Percentiles rank a stretch among this genome's conserved stretches.
Evolutionary conservation across 768 basidiomycete species (phyloP).

Genomic region (Tricholomella constricta): DNA sequence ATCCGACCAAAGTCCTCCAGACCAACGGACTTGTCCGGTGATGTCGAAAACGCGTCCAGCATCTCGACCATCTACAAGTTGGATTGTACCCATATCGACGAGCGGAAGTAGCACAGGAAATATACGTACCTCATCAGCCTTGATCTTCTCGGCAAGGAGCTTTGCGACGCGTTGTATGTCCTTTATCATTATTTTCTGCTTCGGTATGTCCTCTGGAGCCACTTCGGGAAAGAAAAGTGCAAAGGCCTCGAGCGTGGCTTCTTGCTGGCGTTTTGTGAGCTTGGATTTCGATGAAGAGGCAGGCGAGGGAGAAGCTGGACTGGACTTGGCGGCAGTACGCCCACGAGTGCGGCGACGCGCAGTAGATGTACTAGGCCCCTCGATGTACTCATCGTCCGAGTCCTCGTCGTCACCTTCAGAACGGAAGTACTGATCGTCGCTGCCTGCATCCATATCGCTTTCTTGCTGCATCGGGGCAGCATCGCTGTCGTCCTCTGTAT

Average conservation of each 20-base stretch:
- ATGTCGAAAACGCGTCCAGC: conserved; percentile 74
- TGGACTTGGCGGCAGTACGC: conserved; percentile 5
- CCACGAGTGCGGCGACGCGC: conserved; percentile 20
- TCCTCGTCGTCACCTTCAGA: conserved; percentile 20
- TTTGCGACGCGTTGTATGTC: conserved; percentile 63
- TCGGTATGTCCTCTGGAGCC: conserved; percentile 43
- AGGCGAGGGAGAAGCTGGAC: conserved; percentile 9
- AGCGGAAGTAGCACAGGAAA: background rate
- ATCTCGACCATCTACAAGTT: conserved; percentile 68
- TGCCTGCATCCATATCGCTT: conserved; percentile 21
- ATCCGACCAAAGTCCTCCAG: conserved; percentile 74
- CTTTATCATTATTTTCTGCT: conserved; percentile 61
- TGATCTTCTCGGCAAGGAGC: conserved; percentile 72
- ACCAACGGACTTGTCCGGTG: conserved; percentile 66
- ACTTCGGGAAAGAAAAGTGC: conserved; percentile 72
- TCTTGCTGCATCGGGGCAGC: conserved; percentile 25
- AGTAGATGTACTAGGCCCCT: conserved; percentile 21
- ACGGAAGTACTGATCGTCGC: conserved; percentile 19
- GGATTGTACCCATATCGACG: background rate
- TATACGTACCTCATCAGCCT: conserved; percentile 66
- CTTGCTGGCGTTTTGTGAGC: conserved; percentile 54
- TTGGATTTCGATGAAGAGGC: conserved; percentile 15
- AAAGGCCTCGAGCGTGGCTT: conserved; percentile 60
- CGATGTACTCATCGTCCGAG: conserved; percentile 36
- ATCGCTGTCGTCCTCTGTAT: conserved; percentile 27